Evolutionary conservation across 164 flowering plant species (phyloP).

Genomic region (Houttuynia cordata): DNA sequence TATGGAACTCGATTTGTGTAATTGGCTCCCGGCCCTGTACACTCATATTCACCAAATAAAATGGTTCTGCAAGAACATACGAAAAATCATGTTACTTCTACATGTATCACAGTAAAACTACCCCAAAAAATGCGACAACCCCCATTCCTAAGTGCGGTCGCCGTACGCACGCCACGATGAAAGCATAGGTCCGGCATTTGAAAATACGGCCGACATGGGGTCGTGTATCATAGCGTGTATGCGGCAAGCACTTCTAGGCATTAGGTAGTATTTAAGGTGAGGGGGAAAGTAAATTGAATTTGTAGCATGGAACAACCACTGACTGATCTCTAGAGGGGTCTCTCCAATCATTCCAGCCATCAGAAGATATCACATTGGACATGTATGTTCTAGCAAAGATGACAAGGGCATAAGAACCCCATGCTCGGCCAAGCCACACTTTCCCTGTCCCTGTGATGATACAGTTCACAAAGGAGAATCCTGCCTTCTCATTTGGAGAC

Average conservation of each 20-base stretch:
- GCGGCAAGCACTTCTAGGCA: too few species aligned
- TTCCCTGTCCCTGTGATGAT: conserved; percentile 47
- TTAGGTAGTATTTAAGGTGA: not conserved
- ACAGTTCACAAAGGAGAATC: conserved; percentile 73
- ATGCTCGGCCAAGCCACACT: conserved; percentile 74
- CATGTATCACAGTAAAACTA: not conserved
- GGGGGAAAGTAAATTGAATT: not conserved
- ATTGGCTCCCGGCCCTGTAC: conserved; percentile 60
- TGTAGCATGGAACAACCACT: conserved; percentile 14
- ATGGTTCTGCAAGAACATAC: conserved; percentile 34
- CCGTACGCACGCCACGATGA: too few species aligned
- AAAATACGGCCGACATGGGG: too few species aligned
- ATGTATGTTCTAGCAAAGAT: conserved; percentile 57
- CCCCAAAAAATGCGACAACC: too few species aligned
- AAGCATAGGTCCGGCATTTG: too few species aligned
- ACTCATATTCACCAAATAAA: conserved; percentile 63
- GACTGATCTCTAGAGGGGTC: conserved; percentile 39
- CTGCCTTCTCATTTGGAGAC: conserved; percentile 33
- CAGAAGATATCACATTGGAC: conserved; percentile 42
- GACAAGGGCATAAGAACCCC: conserved; percentile 62
- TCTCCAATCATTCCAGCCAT: conserved; percentile 52
- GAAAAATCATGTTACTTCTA: not conserved
- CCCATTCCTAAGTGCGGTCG: too few species aligned
- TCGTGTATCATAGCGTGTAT: too few species aligned
- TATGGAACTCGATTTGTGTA: conserved; percentile 33